Base-by-base conservation (phyloP, 2,329 filamentous ascomycete species). In the Tolypocladium tropicale region DNA sequence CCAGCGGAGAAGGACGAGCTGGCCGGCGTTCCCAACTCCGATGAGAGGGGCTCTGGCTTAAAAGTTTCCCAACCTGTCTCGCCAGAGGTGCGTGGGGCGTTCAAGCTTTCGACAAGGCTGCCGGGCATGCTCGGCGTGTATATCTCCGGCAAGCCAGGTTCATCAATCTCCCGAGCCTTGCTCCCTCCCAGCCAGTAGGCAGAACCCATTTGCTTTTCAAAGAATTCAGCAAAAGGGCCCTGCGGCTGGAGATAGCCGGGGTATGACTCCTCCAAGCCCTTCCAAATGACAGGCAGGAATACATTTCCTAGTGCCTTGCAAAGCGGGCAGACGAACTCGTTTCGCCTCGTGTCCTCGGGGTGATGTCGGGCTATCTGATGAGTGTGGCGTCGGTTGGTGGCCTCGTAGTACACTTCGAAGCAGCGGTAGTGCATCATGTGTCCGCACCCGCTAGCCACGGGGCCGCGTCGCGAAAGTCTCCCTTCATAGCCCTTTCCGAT, bases 401-500 rank as follows among this genome's bases (percentile, higher is more conserved):
- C 90, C 50, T 89, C 83, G 61, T 90, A 88, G 67, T 97, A 99
- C 43, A 88, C 83, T 65, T 96, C 91, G 67, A 99, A 99, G 72
- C 94, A 99, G 62, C 83, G 85, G 69, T 89, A 97, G 70, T 99
- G 94, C 94, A 99, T 99, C 66, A 99, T 95, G 70, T 99, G 94
- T 3, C 94, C 94, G 70, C 94, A 99, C 11, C 93, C 90, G 37
- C 89, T 89, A 12, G 92, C 89, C 2, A 97, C 87, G 0, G 93
- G 89, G 0, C 92, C 94, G 21, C 82, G 77, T 32, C 80, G 78
- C 36, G 84, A 84, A 43, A 84, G 78, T 11, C 80, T 76, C 7
- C 84, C 78, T 3, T 90, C 87, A 66, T 95, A 99, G 0, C 94
- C 94, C 70, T 92, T 95, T 34, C 93, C 92, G 52, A 99, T 81